Conservation (phyloP, 352 stramenopile genomes). For the Pythium vanterpoolii region DNA sequence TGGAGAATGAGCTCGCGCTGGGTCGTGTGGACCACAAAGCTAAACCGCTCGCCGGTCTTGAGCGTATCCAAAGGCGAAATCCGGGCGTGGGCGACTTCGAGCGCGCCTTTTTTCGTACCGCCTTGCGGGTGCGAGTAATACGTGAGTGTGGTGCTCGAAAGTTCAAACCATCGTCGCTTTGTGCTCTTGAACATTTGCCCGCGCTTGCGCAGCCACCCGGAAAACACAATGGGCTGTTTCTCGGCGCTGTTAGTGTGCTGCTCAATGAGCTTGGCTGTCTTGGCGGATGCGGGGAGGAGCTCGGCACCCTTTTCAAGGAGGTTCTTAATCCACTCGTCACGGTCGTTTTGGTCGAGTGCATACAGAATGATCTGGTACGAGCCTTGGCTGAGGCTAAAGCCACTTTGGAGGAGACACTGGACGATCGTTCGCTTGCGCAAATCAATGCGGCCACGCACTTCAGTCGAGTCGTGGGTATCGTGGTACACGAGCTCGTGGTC, state of each 20-base stretch:
- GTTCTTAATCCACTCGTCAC: conserved; percentile 82
- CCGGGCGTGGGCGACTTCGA: conserved; percentile 53
- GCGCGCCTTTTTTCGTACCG: conserved; percentile 64
- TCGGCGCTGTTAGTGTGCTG: conserved; percentile 48
- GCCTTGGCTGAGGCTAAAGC: conserved; percentile 71
- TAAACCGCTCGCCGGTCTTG: conserved; percentile 79
- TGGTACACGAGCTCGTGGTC: conserved; percentile 86
- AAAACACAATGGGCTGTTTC: conserved; percentile 60
- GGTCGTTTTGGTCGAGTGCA: conserved; percentile 66
- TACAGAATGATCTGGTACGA: conserved; percentile 82
- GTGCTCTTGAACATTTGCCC: conserved; percentile 82
- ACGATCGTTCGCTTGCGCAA: conserved; percentile 60
- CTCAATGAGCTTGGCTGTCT: conserved; percentile 58
- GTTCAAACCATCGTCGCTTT: conserved; percentile 86
- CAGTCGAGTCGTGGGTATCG: conserved; percentile 70
- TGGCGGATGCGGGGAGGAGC: conserved; percentile 45
- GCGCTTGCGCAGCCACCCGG: conserved; percentile 81
- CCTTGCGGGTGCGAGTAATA: conserved; percentile 80
- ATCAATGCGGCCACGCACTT: conserved; percentile 75
- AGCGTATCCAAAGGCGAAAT: conserved; percentile 72
- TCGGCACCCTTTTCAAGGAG: conserved; percentile 71
- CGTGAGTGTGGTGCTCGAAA: conserved; percentile 59
- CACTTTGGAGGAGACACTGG: conserved; percentile 66
- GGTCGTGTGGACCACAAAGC: conserved; percentile 66
- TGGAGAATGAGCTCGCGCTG: conserved; percentile 68